A percentile compares a stretch with the other conserved stretches of the same genome.
These are phyloP conservation scores for Neurospora sp. DNA, from an alignment of 495 filamentous ascomycete genomes.

Conservation along the genomic window DNA sequence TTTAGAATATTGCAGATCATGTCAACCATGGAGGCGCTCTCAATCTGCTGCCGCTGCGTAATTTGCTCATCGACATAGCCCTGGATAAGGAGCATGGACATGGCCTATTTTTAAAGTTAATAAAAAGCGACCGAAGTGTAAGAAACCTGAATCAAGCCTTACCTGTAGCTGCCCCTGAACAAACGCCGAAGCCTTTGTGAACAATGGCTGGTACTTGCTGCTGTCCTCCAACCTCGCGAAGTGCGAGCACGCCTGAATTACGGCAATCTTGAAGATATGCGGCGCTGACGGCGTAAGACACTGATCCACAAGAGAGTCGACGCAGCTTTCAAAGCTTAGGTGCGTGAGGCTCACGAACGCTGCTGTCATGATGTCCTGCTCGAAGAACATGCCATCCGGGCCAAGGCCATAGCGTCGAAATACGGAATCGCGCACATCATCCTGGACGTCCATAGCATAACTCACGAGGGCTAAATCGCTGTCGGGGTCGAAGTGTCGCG, in stretches of 20 bases:
- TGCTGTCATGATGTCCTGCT: slow-evolving; percentile 52
- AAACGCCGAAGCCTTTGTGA: slow-evolving; percentile 42
- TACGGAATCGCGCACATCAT: slow-evolving; percentile 52
- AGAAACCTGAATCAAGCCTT: slow-evolving; percentile 3
- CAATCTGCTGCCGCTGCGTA: slow-evolving; percentile 28
- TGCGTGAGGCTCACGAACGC: slow-evolving; percentile 52
- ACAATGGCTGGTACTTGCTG: slow-evolving; percentile 42
- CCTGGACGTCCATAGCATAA: slow-evolving; percentile 56
- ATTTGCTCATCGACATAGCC: slow-evolving; percentile 31
- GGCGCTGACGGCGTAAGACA: slow-evolving; percentile 46
- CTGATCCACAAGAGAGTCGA: slow-evolving; percentile 40
- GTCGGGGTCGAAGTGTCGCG: slow-evolving; percentile 48
- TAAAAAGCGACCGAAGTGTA: neutral
- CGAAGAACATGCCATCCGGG: slow-evolving; percentile 36
- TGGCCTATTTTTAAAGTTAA: slow-evolving; percentile 22
- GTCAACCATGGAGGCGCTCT: slow-evolving; percentile 26
- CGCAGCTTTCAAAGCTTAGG: slow-evolving; percentile 45
- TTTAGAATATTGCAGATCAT: slow-evolving; percentile 42
- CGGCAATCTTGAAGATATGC: slow-evolving; percentile 48
- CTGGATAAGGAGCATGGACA: slow-evolving; percentile 30
- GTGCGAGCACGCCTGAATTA: slow-evolving; percentile 47
- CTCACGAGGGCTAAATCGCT: slow-evolving; percentile 50
- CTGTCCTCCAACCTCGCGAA: slow-evolving; percentile 41
- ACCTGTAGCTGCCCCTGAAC: slow-evolving; percentile 46
- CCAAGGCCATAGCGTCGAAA: slow-evolving; percentile 42